Evolutionary conservation across 345 rosid species (phyloP), one percentile per base, ranked within the genome.

Genomic region (Corchorus capsularis): DNA sequence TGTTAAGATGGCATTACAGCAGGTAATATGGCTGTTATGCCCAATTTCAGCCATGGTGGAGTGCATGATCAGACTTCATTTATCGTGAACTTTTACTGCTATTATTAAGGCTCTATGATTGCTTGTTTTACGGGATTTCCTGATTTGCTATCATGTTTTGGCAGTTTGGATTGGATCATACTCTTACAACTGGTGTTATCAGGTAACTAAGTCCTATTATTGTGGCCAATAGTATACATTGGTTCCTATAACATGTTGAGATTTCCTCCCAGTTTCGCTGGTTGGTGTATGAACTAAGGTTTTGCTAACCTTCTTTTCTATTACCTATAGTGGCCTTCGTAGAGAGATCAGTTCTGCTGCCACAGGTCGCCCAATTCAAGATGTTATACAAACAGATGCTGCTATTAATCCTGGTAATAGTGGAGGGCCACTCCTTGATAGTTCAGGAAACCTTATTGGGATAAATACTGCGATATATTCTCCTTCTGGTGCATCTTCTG

Each of bases 341-440:
- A 89, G 99, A 81, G 98, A 95, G 82, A 95, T 95, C 75, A 95
- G 97, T 85, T 93, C 97, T 76, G 99, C 99, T 74, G 99, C 99
- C 16, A 95, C 97, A 0, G 99, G 99, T 63, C 98, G 97, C 73
- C 99, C 99, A 19, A 95, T 95, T 83, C 99, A 95, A 83, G 99
- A 95, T 85, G 98, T 95, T 72, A 93, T 95, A 85, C 98, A 95
- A 82, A 95, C 97, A 13, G 99, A 95, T 88, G 98, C 99, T 62
- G 97, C 98, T 34, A 95, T 95, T 75, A 95, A 95, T 82, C 99
- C 99, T 69, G 98, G 99, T 35, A 93, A 95, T 79, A 93, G 99
- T 39, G 99, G 99, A 74, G 97, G 99, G 12, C 99, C 99, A 6
- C 97, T 95, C 75, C 89, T 95, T 37, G 99, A 95, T 79, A 95